phyloP scores from a whole-genome alignment of 1,139 yeast genomes.

The Taphrina betulina region DNA sequence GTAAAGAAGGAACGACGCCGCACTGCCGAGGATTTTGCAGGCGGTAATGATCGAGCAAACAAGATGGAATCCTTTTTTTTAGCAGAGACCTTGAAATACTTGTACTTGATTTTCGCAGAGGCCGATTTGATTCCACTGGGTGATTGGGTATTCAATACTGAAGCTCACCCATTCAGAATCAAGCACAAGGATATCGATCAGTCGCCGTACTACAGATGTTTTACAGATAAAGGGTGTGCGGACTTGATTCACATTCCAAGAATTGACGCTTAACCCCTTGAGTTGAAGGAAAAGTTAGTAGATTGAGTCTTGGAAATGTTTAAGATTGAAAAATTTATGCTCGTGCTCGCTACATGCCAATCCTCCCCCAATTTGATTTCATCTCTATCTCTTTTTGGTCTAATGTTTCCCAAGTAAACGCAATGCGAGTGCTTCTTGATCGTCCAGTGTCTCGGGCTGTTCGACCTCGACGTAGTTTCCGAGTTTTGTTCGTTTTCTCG shows the following conservation, averaged over 20 bases:
- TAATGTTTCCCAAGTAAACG: slow-evolving; percentile 20
- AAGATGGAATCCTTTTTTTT: slow-evolving; percentile 91
- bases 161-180: slow-evolving; percentile 17
- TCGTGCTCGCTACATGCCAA: too few species aligned
- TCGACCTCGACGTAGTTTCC: slow-evolving; percentile 26
- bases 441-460: slow-evolving; percentile 26
- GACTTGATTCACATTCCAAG: too few species aligned
- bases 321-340: too few species aligned
- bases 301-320: too few species aligned
- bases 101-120: slow-evolving; percentile 72
- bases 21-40: slow-evolving; percentile 39
- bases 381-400: neutral
- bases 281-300: too few species aligned
- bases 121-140: slow-evolving; percentile 64
- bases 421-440: slow-evolving; percentile 28
- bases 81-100: slow-evolving; percentile 85
- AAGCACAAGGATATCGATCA: slow-evolving; percentile 5
- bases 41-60: too few species aligned
- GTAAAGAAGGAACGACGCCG: neutral
- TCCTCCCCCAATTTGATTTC: neutral
- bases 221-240: slow-evolving; percentile 11
- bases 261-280: too few species aligned
- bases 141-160: slow-evolving; percentile 73
- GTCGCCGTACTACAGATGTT: slow-evolving; percentile 3
- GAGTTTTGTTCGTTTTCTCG: slow-evolving; percentile 17